Evolutionary conservation across 495 filamentous ascomycete species (phyloP), one percentile per base, ranked within the genome.

Genomic region (Penicillium diatomitis): DNA sequence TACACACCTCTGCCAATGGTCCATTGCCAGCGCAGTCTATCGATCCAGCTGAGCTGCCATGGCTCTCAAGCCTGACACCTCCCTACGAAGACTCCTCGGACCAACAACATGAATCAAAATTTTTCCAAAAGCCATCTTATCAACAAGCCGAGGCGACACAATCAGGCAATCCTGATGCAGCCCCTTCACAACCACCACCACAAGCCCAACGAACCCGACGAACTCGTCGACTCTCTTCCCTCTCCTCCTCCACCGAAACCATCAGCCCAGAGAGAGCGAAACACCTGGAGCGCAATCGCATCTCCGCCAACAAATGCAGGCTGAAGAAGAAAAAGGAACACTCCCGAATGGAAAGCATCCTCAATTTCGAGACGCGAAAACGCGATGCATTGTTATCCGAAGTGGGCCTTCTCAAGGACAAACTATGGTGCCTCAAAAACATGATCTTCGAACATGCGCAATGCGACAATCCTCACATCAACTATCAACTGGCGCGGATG

Each of bases 251-350:
- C 39, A 35, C 11, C 38, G 40, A 41, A 32, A 10, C 46, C n/a
- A 34, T 57, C n/a, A 53, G 41, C 38, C 49, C 56, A 8, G 49
- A 54, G 12, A 45, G 59, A 4, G 51, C 56, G 29, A 52, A 44
- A 30, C 59, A 60, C 38, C 56, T 62, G 11, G 59, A 62, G 47
- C 51, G 59, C 20, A 62, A 62, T 44, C 53, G 59, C 10, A 45
- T 62, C 38, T 57, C 59, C 33, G 59, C 59, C n/a, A 62, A 55
- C 47, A 62, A 62, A 43, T 62, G 59, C 38, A 53, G 59, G 29
- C 29, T 41, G 31, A 56, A 59, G 33, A 60, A 53, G 29, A 62
- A 62, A 51, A 30, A 38, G 0, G 53, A 60, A 46, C 51, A 62
- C 27, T 42, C 59, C 12, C 37, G 46, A 29, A 60, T 62, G 28